A percentile compares a stretch with the other conserved stretches of the same genome.
Evolutionary conservation across 371 early-diverging fungal species (phyloP).

Genomic region (Basidiobolus meristosporus): DNA sequence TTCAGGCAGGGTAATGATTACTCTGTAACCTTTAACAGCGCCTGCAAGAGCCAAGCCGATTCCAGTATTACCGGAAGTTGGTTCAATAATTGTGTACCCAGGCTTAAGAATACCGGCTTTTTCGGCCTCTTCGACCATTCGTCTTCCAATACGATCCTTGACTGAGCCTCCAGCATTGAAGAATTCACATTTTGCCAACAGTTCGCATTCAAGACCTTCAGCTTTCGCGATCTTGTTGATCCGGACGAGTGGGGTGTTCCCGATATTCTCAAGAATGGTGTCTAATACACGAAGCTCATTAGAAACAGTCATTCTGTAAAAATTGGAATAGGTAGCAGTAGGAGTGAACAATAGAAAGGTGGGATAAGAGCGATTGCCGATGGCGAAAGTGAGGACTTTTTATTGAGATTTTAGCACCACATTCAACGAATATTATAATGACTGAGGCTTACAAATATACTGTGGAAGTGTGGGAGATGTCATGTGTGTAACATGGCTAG

Average conservation of each 20-base stretch:
- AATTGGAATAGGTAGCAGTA: too few relatives aligned
- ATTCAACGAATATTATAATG: too few relatives aligned
- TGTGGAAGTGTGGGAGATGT: too few relatives aligned
- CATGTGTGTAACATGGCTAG: too few relatives aligned
- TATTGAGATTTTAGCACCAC: too few relatives aligned
- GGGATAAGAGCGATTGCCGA: too few relatives aligned
- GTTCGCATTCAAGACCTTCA: slow-evolving; percentile 81
- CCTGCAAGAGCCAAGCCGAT: slow-evolving; percentile 83
- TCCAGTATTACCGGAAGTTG: slow-evolving; percentile 95
- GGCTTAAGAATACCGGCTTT: slow-evolving; percentile 72
- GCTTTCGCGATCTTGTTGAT: slow-evolving; percentile 68
- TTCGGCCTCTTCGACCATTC: slow-evolving; percentile 92
- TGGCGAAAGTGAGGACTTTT: too few relatives aligned
- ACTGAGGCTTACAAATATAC: too few relatives aligned
- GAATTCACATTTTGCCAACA: slow-evolving; percentile 92
- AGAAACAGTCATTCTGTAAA: too few relatives aligned
- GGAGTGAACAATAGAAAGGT: too few relatives aligned
- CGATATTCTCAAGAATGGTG: slow-evolving; percentile 82
- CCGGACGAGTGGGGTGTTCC: slow-evolving; percentile 86
- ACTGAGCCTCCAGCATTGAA: slow-evolving; percentile 96
- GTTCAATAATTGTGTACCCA: slow-evolving; percentile 85
- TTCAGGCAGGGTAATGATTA: slow-evolving; percentile 92
- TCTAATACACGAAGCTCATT: slow-evolving; percentile 3
- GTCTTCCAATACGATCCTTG: slow-evolving; percentile 88
- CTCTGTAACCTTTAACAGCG: slow-evolving; percentile 91